Evolutionary conservation across 2,329 filamentous ascomycete genomes (phyloP).

Genomic region (Tetracladium maxilliforme): DNA sequence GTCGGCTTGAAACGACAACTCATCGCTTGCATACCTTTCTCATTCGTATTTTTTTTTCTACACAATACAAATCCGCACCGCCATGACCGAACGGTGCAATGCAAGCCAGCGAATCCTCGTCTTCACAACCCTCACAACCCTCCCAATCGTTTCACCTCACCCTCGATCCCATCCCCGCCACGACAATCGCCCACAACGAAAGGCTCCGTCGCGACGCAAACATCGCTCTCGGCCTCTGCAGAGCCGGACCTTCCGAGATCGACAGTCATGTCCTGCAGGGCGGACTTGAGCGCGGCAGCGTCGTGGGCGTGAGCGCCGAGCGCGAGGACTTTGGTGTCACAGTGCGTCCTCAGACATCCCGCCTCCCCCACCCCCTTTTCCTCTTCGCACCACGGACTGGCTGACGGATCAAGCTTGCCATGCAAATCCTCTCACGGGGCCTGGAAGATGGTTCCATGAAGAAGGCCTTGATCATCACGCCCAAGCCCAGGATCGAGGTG

Average conservation of each 20-base stretch:
- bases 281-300: constrained; percentile 32
- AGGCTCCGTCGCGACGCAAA: background rate
- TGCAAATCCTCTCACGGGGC: constrained; percentile 29
- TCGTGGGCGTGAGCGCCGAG: constrained; percentile 39
- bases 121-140: background rate
- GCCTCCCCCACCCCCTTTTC: no score
- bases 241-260: constrained; percentile 30
- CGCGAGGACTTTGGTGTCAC: constrained; percentile 30
- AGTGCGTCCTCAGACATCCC: no score
- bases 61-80: background rate
- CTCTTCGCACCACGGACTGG: background rate
- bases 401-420: constrained; percentile 17
- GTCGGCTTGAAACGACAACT: no score
- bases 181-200: background rate
- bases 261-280: constrained; percentile 29
- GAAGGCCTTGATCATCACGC: no score
- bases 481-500: no score
- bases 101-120: no score
- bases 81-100: background rate
- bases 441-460: no score
- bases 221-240: background rate
- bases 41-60: background rate
- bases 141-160: background rate
- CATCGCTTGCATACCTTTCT: no score
- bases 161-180: background rate